Base-by-base conservation (phyloP, 2,329 filamentous ascomycete species). In the Clarireedia monteithiana region DNA sequence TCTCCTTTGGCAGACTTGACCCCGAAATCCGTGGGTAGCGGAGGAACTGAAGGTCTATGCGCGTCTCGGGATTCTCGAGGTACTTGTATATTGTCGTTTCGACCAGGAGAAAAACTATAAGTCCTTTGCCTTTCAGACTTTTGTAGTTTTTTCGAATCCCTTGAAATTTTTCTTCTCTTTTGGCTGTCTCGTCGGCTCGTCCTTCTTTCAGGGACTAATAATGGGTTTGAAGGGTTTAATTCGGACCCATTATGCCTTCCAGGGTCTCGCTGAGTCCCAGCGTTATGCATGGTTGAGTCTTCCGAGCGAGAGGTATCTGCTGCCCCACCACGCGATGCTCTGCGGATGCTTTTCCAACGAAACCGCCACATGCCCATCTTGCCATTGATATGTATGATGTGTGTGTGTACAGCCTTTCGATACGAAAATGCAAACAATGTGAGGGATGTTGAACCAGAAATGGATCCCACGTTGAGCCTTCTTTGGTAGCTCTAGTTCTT, bases 331-430 rank as follows among this genome's bases (percentile, higher is more conserved):
- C 74, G 73, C 60, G 76, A 71, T 67, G 78, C 76, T 72, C 77
- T 82, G 72, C 84, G 84, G 72, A 83, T 85, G 73, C 81, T 85
- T 73, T 80, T 85, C 67, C 86, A 84, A 72, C 85, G 79, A 72
- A 95, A 95, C 59, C 85, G 88, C 90, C 89, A 95, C 72, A 91
- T 75, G 69, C 85, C 83, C 88, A 92, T 92, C 50, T 62, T 69
- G 63, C 65, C 65, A 66, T 67, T 58, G 55, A 60, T 55, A 60
- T 54, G 45, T 54, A 24, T 34, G 39, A 17, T 51, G 34, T 61
- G 48, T 50, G 50, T 34, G 46, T 53, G 55, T 34, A 48, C 38
- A 51, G 40, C 59, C 56, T 56, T 23, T 51, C 38, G 34, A 44
- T 51, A 46, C 6, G 42, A 46, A 5, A 40, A 49, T 46, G 27